A percentile compares a stretch with the other conserved stretches of the same genome.
These are phyloP conservation scores for Eimeria sp. DNA, from an alignment of 169 alveolate genomes.

Conservation along the genomic window DNA sequence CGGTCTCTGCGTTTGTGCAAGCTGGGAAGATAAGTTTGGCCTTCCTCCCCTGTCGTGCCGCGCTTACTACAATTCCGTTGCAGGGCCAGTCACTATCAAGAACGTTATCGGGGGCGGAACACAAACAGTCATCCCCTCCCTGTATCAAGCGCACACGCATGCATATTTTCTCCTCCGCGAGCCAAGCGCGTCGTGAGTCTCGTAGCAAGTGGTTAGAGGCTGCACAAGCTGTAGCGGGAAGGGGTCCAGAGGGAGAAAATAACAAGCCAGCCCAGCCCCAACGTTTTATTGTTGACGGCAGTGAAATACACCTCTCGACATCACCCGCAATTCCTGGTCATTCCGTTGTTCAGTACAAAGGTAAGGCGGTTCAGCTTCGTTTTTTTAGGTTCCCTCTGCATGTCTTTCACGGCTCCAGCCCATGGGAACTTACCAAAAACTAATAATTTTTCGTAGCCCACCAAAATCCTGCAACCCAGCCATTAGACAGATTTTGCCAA, in stretches of 20 bases:
- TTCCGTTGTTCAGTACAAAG: constrained; percentile 40
- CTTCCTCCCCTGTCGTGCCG: not conserved
- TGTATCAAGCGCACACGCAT: not conserved
- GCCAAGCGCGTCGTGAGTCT: constrained; percentile 11
- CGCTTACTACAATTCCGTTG: too few relatives aligned
- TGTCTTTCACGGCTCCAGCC: not conserved
- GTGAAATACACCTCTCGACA: constrained; percentile 42
- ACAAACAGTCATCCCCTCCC: not conserved
- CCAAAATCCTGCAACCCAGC: not conserved
- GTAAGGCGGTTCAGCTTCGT: not conserved
- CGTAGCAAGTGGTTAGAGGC: constrained; percentile 56
- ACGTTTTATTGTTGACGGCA: constrained; percentile 37
- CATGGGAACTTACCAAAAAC: not conserved
- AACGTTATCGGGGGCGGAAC: not conserved
- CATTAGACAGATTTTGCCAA: not conserved
- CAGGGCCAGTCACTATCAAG: not conserved
- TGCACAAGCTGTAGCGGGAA: constrained; percentile 51
- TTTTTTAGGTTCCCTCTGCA: not conserved
- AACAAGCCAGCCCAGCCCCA: constrained; percentile 1
- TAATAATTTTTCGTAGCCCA: not conserved
- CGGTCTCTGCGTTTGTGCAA: not conserved
- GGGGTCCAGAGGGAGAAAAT: not conserved
- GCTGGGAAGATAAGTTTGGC: not conserved
- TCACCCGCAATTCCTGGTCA: constrained; percentile 63
- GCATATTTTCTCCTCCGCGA: constrained; percentile 22